Evolutionary conservation across 2,329 filamentous ascomycete genomes (phyloP).

Genomic region (Hortaea werneckii): DNA sequence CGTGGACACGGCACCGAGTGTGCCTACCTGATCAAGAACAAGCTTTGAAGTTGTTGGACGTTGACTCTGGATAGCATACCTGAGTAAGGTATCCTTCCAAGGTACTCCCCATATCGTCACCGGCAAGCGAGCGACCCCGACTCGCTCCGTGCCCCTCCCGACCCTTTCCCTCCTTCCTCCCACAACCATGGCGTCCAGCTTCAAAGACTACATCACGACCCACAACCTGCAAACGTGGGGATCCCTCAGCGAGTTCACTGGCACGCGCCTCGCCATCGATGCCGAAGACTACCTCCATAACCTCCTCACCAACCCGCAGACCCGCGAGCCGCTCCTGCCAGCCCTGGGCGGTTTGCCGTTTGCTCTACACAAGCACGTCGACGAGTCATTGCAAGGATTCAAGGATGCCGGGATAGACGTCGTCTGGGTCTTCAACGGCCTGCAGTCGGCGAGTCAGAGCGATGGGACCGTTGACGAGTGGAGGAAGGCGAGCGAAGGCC

Average conservation of each 20-base stretch:
- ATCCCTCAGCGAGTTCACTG: constrained; percentile 60
- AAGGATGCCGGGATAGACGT: constrained; percentile 57
- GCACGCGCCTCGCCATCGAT: constrained; percentile 71
- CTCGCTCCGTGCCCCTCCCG: not conserved
- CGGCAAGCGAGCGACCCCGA: too few species aligned
- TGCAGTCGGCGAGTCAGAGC: constrained; percentile 40
- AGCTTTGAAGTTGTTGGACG: too few species aligned
- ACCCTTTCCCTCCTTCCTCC: not conserved
- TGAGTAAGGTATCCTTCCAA: too few species aligned
- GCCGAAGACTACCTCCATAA: constrained; percentile 79
- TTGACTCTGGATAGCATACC: too few species aligned
- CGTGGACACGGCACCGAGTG: too few species aligned
- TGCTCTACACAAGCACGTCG: constrained; percentile 61
- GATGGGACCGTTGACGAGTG: constrained; percentile 16
- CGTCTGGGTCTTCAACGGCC: constrained; percentile 85
- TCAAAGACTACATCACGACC: constrained; percentile 39
- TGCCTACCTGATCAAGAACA: too few species aligned
- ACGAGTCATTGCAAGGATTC: constrained; percentile 65
- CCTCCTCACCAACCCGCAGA: constrained; percentile 59
- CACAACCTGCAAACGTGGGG: constrained; percentile 42
- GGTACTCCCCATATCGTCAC: too few species aligned
- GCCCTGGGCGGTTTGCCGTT: constrained; percentile 82
- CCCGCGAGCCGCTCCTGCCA: constrained; percentile 77
- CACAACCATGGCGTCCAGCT: constrained; percentile 5
- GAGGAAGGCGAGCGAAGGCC: constrained; percentile 15